These are phyloP conservation scores for Trichoderma sp. DNA, from an alignment of 2,329 filamentous ascomycete genomes.

Conservation along the genomic window DNA sequence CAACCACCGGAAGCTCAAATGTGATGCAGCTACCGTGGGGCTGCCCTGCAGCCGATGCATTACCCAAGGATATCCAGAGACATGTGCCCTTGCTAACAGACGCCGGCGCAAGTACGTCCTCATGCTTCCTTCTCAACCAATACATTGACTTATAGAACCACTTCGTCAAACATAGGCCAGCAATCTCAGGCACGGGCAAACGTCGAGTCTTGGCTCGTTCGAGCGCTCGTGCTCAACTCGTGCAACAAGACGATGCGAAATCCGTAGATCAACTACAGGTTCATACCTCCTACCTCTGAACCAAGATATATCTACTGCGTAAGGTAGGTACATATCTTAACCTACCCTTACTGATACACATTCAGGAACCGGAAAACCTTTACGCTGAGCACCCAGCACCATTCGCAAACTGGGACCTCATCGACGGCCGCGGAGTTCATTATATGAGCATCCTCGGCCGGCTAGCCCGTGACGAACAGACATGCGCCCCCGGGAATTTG, in stretches of 20 bases:
- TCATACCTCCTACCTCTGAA: neutral
- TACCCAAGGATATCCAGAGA: conserved; percentile 3
- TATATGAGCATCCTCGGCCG: neutral
- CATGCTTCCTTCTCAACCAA: neutral
- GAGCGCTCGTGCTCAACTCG: neutral
- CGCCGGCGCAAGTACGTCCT: neutral
- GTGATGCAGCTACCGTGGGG: neutral
- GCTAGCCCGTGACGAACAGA: neutral
- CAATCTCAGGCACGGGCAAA: neutral
- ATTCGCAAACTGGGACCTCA: neutral
- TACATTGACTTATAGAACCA: neutral
- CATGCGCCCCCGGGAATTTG: neutral
- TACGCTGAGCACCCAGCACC: neutral
- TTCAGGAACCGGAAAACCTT: neutral
- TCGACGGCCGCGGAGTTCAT: conserved; percentile 2
- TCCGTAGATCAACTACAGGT: neutral
- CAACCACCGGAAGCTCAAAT: conserved; percentile 4
- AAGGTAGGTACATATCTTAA: no score
- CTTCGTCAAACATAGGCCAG: neutral
- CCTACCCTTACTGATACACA: neutral
- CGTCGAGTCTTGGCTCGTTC: neutral
- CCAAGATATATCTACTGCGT: no score
- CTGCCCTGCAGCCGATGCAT: conserved; percentile 4
- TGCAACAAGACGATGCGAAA: neutral
- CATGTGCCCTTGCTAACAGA: conserved; percentile 7